Evolutionary conservation across 257 asterid species (phyloP).

Genomic region (Solanum sejunctum): DNA sequence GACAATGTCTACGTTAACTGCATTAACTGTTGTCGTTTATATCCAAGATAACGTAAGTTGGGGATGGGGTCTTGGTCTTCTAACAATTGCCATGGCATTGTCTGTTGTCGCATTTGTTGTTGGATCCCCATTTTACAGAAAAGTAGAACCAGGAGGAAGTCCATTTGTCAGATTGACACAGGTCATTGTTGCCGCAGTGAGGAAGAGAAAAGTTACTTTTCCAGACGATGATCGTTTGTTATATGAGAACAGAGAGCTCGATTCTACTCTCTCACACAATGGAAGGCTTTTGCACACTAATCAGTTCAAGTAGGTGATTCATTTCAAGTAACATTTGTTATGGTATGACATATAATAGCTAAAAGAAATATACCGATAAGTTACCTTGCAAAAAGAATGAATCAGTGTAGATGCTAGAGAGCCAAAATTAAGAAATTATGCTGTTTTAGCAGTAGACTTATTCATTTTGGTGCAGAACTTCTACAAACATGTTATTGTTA

Average conservation of each 20-base stretch:
- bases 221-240: conserved; percentile 26
- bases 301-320: conserved; percentile 53
- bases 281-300: conserved; percentile 67
- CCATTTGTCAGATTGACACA: conserved; percentile 60
- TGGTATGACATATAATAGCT: not conserved
- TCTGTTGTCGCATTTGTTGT: conserved; percentile 38
- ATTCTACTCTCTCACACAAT: conserved; percentile 37
- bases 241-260: conserved; percentile 50
- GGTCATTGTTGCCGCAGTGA: conserved; percentile 50
- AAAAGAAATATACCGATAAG: not conserved
- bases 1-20: conserved; percentile 56
- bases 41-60: conserved; percentile 74
- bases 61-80: conserved; percentile 91
- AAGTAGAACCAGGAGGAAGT: conserved; percentile 67
- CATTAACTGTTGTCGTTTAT: conserved; percentile 68
- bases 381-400: not conserved
- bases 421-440: not conserved
- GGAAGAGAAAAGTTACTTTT: conserved; percentile 26
- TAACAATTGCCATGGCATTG: conserved; percentile 61
- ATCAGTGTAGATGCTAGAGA: not conserved
- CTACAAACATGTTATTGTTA: not conserved
- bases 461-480: not conserved
- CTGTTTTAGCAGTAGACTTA: not conserved
- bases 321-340: not conserved
- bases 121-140: conserved; percentile 48